These are phyloP conservation scores for Stephania japonica DNA, from an alignment of 164 flowering plant species.

Conservation along the genomic window DNA sequence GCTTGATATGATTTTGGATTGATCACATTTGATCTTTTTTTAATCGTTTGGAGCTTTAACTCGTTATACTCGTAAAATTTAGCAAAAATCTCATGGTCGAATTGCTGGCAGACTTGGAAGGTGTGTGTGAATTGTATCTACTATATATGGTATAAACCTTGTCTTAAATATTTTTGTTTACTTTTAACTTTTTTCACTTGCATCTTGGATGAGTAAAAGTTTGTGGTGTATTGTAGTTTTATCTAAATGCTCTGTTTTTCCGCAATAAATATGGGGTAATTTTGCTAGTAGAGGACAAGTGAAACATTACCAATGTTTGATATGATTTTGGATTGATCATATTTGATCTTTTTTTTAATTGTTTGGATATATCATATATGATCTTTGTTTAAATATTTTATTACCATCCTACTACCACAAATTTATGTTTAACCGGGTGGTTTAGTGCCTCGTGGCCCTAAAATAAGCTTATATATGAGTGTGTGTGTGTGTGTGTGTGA, in stretches of 20 bases:
- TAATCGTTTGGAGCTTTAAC: conserved; percentile 76
- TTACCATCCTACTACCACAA: too few relatives aligned
- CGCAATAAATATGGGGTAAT: background rate
- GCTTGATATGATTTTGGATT: background rate
- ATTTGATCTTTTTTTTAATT: background rate
- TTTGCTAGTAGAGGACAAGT: background rate
- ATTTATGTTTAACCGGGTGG: too few relatives aligned
- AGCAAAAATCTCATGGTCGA: conserved; percentile 87
- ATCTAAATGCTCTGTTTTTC: background rate
- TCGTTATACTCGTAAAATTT: conserved; percentile 66
- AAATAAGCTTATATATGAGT: too few relatives aligned
- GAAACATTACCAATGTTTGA: background rate
- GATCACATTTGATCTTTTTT: background rate
- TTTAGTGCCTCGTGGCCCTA: too few relatives aligned
- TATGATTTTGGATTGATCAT: background rate
- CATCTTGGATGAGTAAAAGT: background rate
- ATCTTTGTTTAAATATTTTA: too few relatives aligned
- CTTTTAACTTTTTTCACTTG: background rate
- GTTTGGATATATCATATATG: background rate
- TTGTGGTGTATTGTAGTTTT: background rate
- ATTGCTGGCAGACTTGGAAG: conserved; percentile 85
- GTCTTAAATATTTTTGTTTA: background rate
- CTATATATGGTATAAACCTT: background rate
- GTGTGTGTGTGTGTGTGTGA: too few relatives aligned
- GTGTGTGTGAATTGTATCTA: conserved; percentile 22